Base-by-base conservation (phyloP, 2,329 filamentous ascomycete genomes). In the Aspergillaceae sp. region DNA sequence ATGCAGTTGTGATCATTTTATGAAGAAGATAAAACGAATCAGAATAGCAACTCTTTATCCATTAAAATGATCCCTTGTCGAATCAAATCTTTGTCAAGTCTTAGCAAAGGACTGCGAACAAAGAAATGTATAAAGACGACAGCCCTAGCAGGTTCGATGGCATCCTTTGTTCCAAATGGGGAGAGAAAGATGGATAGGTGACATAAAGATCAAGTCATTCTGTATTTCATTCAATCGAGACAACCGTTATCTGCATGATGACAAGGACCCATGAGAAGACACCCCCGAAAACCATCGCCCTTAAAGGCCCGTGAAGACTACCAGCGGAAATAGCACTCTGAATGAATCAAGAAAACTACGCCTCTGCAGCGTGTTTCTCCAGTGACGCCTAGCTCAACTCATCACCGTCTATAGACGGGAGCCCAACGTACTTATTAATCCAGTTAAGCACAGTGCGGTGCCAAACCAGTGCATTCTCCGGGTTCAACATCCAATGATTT, bases 391-490 rank as follows among this genome's bases (percentile, higher is more conserved):
- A 48, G n/a, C 42, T 47, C 4, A 50, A 41, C 10, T 37, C 35
- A 41, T 66, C 58, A 7, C 65, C 61, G 3, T 62, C 60, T 43
- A 73, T 68, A n/a, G 68, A 61, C 27, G 72, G 66, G 47, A 81
- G 56, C 1, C 77, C 79, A 2, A 73, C 74, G 59, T 78, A 74
- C 51, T 72, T 73, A 59, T 82, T 82, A 54, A 85, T 80, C 81
- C 86, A 96, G 46, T 80, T 80, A 29, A 96, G 62, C 10, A 97
- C 89, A 48, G 88, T 86, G 46, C 78, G 78, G 60, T 97, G 89
- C 92, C 92, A 97, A 19, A 94, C 76, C 11, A 96, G 71, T 3
- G 83, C 86, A 65, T 97, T 97, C 68, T 96, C 91, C 0, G 85
- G 87, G 63, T 95, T 94, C 45, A 95, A 62, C 3, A 96, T 89